Percentiles rank a stretch among this genome's conserved stretches.
Evolutionary conservation across 495 filamentous ascomycete species (phyloP).

Genomic region (Podospora tetraspora): DNA sequence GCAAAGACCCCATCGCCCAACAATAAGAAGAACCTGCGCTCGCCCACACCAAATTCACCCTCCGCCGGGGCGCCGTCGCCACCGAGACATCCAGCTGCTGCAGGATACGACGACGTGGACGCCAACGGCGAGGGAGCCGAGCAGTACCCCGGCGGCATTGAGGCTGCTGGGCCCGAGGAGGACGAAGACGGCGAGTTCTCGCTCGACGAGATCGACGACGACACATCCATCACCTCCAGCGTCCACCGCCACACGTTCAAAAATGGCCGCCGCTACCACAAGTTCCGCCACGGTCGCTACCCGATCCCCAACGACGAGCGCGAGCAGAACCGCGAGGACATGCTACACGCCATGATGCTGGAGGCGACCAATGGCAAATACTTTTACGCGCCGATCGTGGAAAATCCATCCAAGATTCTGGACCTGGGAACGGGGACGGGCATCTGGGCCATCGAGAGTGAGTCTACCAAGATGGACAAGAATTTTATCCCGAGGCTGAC

Average conservation of each 20-base stretch:
- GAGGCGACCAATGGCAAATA: conserved; percentile 36
- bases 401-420: conserved; percentile 38
- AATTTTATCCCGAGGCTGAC: conserved; percentile 39
- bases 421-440: conserved; percentile 10
- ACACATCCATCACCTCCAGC: conserved; percentile 31
- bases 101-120: not conserved
- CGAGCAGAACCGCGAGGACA: conserved; percentile 43
- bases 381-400: conserved; percentile 37
- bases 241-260: conserved; percentile 40
- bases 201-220: conserved; percentile 21
- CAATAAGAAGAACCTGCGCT: not conserved
- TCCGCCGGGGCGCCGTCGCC: not conserved
- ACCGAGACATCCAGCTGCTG: not conserved
- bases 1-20: not conserved
- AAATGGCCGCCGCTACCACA: conserved; percentile 55
- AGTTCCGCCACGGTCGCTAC: conserved; percentile 49
- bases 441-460: conserved; percentile 34
- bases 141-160: conserved; percentile 14
- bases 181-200: conserved; percentile 23
- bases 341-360: conserved; percentile 35
- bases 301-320: conserved; percentile 51
- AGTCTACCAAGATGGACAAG: conserved; percentile 41
- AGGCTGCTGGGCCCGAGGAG: conserved; percentile 13
- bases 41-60: not conserved
- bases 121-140: not conserved